phyloP scores from a whole-genome alignment of 768 basidiomycete genomes.

The Grammothele lineata region DNA sequence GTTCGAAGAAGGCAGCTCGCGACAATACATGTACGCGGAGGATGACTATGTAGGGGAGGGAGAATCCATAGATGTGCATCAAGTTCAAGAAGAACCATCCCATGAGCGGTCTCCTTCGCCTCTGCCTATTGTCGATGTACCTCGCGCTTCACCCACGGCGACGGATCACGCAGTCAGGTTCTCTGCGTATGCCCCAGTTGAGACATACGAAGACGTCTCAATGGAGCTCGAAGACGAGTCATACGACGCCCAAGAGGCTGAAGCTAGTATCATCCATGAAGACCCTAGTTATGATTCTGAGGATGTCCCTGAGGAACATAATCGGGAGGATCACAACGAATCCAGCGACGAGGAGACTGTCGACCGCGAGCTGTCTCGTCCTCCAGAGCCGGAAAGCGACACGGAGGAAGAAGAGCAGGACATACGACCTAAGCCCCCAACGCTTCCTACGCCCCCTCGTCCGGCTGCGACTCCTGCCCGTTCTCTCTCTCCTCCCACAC shows the following conservation, averaged over 20 bases:
- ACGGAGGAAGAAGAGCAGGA: conserved; percentile 16
- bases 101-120: conserved; percentile 10
- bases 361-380: conserved; percentile 35
- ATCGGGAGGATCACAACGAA: conserved; percentile 19
- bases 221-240: conserved; percentile 16
- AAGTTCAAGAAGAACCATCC: background rate
- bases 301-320: conserved; percentile 5
- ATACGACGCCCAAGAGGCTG: conserved; percentile 12
- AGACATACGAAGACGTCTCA: conserved; percentile 1
- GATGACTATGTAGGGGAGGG: too few species aligned
- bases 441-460: conserved; percentile 1
- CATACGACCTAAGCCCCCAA: background rate
- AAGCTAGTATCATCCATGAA: background rate
- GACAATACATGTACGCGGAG: too few species aligned
- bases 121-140: conserved; percentile 9
- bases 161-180: too few species aligned
- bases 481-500: conserved; percentile 2
- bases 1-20: too few species aligned
- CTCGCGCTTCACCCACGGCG: too few species aligned
- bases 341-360: conserved; percentile 21
- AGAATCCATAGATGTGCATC: too few species aligned
- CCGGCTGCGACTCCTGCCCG: background rate
- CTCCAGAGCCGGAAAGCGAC: conserved; percentile 13
- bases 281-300: conserved; percentile 2
- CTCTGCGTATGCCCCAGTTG: too few species aligned